Percentiles rank a stretch among this genome's conserved stretches.
phyloP scores from a whole-genome alignment of 192 early-diverging fungal species.

The Chytriomyces confervae region DNA sequence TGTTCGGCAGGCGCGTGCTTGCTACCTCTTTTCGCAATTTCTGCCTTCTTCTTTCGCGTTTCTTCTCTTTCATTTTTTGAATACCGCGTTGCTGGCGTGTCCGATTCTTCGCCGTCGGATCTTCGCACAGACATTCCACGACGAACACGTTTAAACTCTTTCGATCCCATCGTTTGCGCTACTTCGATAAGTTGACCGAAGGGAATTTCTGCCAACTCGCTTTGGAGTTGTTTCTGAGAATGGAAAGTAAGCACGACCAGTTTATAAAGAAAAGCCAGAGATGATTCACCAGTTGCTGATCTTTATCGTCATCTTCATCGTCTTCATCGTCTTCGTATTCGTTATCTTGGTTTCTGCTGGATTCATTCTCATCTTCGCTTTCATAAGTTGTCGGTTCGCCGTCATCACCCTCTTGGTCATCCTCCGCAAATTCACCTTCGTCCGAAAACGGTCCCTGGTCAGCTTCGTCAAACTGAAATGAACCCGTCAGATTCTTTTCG shows the following conservation, averaged over 20 bases:
- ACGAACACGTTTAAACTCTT: constrained; percentile 63
- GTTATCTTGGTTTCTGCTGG: background rate
- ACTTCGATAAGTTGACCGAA: constrained; percentile 82
- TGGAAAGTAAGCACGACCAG: constrained; percentile 1
- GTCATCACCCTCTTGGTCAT: constrained; percentile 1
- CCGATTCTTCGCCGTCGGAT: constrained; percentile 34
- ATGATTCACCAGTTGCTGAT: background rate
- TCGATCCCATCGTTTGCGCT: constrained; percentile 73
- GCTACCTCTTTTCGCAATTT: constrained; percentile 26
- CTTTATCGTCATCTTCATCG: background rate
- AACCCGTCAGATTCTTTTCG: background rate
- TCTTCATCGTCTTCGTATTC: constrained; percentile 17
- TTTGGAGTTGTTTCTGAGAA: constrained; percentile 27
- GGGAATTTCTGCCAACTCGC: constrained; percentile 72
- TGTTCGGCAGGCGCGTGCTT: constrained; percentile 69
- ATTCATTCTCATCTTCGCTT: constrained; percentile 26
- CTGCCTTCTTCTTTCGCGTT: constrained; percentile 50
- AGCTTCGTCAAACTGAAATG: background rate
- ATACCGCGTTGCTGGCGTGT: constrained; percentile 48
- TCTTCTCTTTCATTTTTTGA: constrained; percentile 41
- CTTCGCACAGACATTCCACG: constrained; percentile 36
- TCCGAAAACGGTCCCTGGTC: background rate
- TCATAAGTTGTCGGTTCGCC: constrained; percentile 11
- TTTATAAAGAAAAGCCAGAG: no score
- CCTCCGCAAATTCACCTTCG: constrained; percentile 11